Conservation (phyloP, 257 asterid species). For the Fraxinus quadrangulata region DNA sequence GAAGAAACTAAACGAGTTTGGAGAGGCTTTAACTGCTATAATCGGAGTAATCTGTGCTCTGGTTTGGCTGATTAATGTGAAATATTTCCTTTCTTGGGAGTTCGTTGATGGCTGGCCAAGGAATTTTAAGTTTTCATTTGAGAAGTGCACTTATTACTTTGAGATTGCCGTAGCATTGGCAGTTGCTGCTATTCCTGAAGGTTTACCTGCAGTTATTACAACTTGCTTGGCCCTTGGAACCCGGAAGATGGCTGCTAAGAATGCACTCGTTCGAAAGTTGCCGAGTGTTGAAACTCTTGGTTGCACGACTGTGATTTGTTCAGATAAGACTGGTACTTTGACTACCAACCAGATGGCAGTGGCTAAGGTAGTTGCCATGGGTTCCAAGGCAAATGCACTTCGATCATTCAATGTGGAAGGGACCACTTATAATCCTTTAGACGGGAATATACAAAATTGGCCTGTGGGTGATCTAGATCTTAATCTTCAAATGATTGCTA, state of each 20-base stretch:
- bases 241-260: conserved; percentile 99
- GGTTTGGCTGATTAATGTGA: conserved; percentile 96
- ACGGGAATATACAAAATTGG: conserved; percentile 87
- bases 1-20: conserved; percentile 97
- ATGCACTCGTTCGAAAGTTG: conserved; percentile 97
- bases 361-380: conserved; percentile 81
- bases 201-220: conserved; percentile 95
- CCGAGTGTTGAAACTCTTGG: conserved; percentile 99
- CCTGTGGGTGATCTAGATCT: conserved; percentile 63
- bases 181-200: conserved; percentile 99
- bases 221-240: conserved; percentile 99
- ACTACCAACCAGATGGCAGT: conserved; percentile 99
- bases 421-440: conserved; percentile 78
- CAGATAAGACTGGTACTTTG: conserved; percentile 95
- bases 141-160: conserved; percentile 97
- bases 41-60: conserved; percentile 81
- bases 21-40: conserved; percentile 82
- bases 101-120: conserved; percentile 90
- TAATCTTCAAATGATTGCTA: conserved; percentile 89
- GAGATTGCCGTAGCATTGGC: conserved; percentile 99
- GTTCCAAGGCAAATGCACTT: conserved; percentile 46
- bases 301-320: conserved; percentile 97
- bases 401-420: conserved; percentile 81
- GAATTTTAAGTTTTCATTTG: conserved; percentile 91
- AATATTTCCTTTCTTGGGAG: conserved; percentile 95